Evolutionary conservation across 2,329 filamentous ascomycete species (phyloP).

Genomic region (Rhexocercosporidium sp.): DNA sequence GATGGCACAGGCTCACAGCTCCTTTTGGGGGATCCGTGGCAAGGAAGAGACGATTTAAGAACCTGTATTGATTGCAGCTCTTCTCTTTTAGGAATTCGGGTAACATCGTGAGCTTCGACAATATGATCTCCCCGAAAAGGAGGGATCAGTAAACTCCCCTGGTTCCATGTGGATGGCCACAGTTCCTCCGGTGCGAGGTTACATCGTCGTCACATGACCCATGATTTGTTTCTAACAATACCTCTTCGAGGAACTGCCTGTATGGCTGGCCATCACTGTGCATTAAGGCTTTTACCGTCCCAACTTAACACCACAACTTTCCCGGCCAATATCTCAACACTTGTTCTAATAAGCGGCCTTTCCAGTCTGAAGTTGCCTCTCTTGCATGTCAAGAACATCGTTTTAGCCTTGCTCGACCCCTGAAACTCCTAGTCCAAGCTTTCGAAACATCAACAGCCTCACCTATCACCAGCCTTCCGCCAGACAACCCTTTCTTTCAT

Average conservation of each 20-base stretch:
- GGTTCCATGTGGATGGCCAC: not conserved
- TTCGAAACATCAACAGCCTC: slow-evolving; percentile 35
- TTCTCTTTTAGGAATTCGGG: not conserved
- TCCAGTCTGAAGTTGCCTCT: not conserved
- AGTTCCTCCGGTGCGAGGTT: not conserved
- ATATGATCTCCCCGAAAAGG: slow-evolving; percentile 7
- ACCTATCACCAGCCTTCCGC: slow-evolving; percentile 14
- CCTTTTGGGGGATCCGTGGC: slow-evolving; percentile 17
- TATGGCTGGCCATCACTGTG: not conserved
- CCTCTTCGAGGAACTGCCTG: not conserved
- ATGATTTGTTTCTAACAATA: slow-evolving; percentile 10
- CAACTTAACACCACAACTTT: not conserved
- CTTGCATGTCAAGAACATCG: not conserved
- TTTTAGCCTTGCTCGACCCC: slow-evolving; percentile 24
- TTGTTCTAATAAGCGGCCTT: not conserved
- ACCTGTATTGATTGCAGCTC: slow-evolving; percentile 8
- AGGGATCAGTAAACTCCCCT: slow-evolving; percentile 5
- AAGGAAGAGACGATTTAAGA: slow-evolving; percentile 11
- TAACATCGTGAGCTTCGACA: not conserved
- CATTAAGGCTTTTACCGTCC: slow-evolving; percentile 11
- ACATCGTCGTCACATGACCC: slow-evolving; percentile 11
- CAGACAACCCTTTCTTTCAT: not conserved
- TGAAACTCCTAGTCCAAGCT: slow-evolving; percentile 30
- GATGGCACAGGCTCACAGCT: slow-evolving; percentile 2
- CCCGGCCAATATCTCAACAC: not conserved